These are phyloP conservation scores for Ceratocystis cubensis DNA, from an alignment of 2,329 filamentous ascomycete species.

Conservation along the genomic window DNA sequence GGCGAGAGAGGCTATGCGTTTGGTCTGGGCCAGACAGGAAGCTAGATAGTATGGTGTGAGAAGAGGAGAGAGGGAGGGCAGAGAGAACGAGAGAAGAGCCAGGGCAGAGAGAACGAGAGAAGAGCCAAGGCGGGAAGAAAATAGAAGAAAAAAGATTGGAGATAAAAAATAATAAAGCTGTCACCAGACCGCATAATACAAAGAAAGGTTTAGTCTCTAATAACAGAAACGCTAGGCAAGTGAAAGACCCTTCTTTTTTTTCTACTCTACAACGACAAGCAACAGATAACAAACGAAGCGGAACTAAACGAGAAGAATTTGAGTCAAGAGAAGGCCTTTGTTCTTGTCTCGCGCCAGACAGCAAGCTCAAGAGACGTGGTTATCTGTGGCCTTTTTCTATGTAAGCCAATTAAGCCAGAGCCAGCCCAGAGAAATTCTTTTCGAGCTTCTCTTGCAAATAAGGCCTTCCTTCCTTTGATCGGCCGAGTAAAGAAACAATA, in stretches of 20 bases:
- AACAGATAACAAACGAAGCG: neutral
- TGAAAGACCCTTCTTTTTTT: neutral
- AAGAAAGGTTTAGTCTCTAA: neutral
- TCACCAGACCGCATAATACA: slow-evolving; percentile 7
- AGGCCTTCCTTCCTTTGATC: neutral
- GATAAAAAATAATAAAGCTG: neutral
- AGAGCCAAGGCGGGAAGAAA: neutral
- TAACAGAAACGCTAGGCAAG: neutral
- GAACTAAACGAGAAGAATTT: neutral
- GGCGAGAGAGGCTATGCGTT: neutral
- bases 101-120: neutral
- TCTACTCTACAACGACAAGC: slow-evolving; percentile 2
- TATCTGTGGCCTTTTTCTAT: neutral
- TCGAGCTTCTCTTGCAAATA: neutral
- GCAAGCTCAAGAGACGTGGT: neutral
- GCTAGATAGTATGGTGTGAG: neutral
- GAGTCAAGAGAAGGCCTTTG: neutral
- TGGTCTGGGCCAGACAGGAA: too few species aligned
- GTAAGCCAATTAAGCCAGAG: neutral
- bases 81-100: neutral
- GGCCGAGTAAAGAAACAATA: neutral
- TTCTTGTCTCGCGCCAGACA: neutral
- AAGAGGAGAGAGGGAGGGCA: neutral
- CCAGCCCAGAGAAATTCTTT: slow-evolving; percentile 1
- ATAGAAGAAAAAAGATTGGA: neutral